Conservation (phyloP, 441 rosid species). For the Erysimum pusillum region DNA sequence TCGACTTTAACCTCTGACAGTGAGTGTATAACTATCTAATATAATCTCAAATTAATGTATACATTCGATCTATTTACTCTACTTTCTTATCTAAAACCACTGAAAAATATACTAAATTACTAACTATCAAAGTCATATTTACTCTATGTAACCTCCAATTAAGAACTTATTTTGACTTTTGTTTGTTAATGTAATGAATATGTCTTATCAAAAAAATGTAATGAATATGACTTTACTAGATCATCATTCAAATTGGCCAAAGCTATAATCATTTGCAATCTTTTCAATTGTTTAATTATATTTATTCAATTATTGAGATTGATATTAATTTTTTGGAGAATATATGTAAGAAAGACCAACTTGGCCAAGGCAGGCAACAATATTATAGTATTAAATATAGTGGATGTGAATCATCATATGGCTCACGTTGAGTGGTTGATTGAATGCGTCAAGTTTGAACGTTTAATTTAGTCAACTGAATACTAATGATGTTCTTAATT, state of each 20-base stretch:
- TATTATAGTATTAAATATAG: background rate
- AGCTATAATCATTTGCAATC: constrained; percentile 37
- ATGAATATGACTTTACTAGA: constrained; percentile 34
- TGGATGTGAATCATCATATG: constrained; percentile 36
- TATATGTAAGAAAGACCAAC: constrained; percentile 16
- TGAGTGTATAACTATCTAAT: background rate
- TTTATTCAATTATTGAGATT: constrained; percentile 34
- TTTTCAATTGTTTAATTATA: constrained; percentile 13
- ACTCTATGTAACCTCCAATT: constrained; percentile 1
- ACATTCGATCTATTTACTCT: background rate
- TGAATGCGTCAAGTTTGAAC: constrained; percentile 38
- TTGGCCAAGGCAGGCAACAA: constrained; percentile 32
- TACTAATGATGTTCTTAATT: constrained; percentile 44
- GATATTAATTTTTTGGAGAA: constrained; percentile 10
- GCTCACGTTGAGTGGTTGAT: constrained; percentile 37
- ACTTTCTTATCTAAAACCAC: background rate
- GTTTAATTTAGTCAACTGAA: constrained; percentile 36
- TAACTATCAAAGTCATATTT: background rate
- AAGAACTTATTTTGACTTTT: constrained; percentile 23
- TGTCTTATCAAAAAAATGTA: too few species aligned
- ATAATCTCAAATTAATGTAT: background rate
- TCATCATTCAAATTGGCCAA: constrained; percentile 37
- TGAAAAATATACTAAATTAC: background rate
- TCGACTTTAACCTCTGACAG: background rate
- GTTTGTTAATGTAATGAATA: constrained; percentile 29